phyloP scores from a whole-genome alignment of 345 rosid species.

The Noccaea caerulescens region DNA sequence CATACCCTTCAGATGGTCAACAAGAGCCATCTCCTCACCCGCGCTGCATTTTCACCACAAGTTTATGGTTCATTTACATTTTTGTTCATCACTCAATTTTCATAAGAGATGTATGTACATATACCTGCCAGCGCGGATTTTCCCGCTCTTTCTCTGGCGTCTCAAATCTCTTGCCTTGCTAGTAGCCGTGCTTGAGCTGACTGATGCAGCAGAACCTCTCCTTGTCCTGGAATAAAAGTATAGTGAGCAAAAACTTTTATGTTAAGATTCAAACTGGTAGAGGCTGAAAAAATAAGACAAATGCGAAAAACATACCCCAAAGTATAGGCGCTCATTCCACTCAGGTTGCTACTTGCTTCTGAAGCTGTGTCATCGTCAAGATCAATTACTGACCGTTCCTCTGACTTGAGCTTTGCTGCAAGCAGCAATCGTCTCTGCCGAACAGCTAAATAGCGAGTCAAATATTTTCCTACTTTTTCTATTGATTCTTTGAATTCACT shows the following conservation, averaged over 20 bases:
- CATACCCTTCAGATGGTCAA: conserved; percentile 93
- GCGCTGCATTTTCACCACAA: conserved; percentile 56
- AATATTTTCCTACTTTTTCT: conserved; percentile 89
- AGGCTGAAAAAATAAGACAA: conserved; percentile 1
- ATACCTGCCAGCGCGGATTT: conserved; percentile 96
- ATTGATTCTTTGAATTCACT: conserved; percentile 76
- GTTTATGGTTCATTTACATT: conserved; percentile 30
- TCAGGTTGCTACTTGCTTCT: conserved; percentile 84
- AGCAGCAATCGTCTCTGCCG: conserved; percentile 90
- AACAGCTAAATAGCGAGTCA: conserved; percentile 95
- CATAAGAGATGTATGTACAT: background rate
- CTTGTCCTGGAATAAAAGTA: conserved; percentile 62
- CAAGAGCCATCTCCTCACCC: conserved; percentile 93
- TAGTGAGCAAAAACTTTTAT: background rate
- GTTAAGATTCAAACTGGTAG: conserved; percentile 4
- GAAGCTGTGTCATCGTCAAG: conserved; percentile 91
- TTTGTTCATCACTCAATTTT: conserved; percentile 1
- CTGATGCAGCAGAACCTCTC: conserved; percentile 72
- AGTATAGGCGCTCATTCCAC: conserved; percentile 97
- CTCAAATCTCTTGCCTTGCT: conserved; percentile 71
- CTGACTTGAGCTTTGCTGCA: conserved; percentile 84
- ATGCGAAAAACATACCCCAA: conserved; percentile 59
- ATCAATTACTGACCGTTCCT: conserved; percentile 66
- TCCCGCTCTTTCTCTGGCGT: conserved; percentile 78
- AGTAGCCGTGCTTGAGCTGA: conserved; percentile 61